Evolutionary conservation across 139 green algal species (phyloP).

Genomic region (Tetradesmus obliquus): DNA sequence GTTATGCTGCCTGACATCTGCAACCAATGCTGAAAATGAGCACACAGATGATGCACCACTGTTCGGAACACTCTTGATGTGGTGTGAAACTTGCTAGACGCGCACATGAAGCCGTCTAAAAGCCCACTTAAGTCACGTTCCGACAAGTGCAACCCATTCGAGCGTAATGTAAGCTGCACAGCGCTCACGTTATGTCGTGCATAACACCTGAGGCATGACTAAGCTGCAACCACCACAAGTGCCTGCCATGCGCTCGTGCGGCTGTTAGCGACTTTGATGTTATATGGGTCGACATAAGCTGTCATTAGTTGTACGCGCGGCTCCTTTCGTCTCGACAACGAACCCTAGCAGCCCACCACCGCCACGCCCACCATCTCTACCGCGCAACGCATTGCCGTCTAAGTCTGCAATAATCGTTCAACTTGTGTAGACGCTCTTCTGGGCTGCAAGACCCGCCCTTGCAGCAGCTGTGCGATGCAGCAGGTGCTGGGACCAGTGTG

Average conservation of each 20-base stretch:
- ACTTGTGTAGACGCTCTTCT: not conserved
- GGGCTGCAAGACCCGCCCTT: not conserved
- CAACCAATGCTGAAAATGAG: not conserved
- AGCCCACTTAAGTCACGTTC: too few relatives aligned
- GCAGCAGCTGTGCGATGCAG: not conserved
- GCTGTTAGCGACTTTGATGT: not conserved
- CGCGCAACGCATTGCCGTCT: not conserved
- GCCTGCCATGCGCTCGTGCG: too few relatives aligned
- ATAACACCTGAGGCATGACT: not conserved
- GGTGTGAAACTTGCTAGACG: not conserved
- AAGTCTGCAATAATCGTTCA: not conserved
- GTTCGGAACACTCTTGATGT: not conserved
- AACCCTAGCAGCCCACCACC: constrained; percentile 2
- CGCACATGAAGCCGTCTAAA: too few relatives aligned
- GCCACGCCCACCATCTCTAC: not conserved
- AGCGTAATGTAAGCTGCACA: not conserved
- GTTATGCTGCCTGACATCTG: not conserved
- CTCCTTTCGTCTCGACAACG: not conserved
- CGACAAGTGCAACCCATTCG: not conserved
- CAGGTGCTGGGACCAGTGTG: not conserved
- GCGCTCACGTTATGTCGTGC: not conserved
- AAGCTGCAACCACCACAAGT: not conserved
- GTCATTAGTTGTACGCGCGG: not conserved
- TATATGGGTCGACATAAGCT: not conserved
- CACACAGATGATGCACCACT: not conserved